A percentile compares a stretch with the other conserved stretches of the same genome.
These are phyloP conservation scores for Fusarium sororula DNA, from an alignment of 2,329 filamentous ascomycete genomes.

Conservation along the genomic window DNA sequence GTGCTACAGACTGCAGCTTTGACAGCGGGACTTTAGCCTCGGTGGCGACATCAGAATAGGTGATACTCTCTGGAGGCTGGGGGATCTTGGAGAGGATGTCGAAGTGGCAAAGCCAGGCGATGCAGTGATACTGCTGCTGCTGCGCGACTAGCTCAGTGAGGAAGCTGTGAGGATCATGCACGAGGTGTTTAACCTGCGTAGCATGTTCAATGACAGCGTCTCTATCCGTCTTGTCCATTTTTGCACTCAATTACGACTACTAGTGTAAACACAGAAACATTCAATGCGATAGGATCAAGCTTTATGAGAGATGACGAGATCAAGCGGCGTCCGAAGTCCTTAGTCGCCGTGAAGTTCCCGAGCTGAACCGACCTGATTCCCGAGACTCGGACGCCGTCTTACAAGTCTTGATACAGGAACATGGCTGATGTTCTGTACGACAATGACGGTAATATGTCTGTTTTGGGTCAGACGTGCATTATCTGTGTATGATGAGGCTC, in stretches of 20 bases:
- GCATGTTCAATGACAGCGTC: conserved; percentile 26
- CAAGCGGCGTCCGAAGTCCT: conserved; percentile 15
- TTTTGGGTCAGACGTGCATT: not conserved
- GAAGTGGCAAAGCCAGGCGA: conserved; percentile 28
- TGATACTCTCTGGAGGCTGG: not conserved
- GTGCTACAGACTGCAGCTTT: conserved; percentile 24
- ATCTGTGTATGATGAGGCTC: conserved; percentile 3
- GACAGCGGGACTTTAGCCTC: conserved; percentile 12
- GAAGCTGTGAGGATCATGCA: conserved; percentile 30
- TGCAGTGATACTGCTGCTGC: conserved; percentile 29
- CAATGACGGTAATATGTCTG: not conserved
- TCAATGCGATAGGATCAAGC: not conserved
- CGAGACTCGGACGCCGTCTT: conserved; percentile 18
- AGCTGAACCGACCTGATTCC: not conserved
- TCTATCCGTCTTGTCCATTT: conserved; percentile 25
- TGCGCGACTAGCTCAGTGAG: conserved; percentile 25
- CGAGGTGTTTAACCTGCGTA: conserved; percentile 17
- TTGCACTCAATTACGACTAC: rapidly evolving
- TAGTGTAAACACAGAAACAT: not conserved
- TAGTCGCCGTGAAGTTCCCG: conserved; percentile 16
- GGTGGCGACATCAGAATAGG: conserved; percentile 16
- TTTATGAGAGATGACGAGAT: not conserved
- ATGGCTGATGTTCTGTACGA: not conserved
- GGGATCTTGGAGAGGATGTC: conserved; percentile 16
- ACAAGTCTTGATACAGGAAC: not conserved